These are phyloP conservation scores for Lichtheimia ornata DNA, from an alignment of 371 early-diverging fungal genomes.

Conservation along the genomic window DNA sequence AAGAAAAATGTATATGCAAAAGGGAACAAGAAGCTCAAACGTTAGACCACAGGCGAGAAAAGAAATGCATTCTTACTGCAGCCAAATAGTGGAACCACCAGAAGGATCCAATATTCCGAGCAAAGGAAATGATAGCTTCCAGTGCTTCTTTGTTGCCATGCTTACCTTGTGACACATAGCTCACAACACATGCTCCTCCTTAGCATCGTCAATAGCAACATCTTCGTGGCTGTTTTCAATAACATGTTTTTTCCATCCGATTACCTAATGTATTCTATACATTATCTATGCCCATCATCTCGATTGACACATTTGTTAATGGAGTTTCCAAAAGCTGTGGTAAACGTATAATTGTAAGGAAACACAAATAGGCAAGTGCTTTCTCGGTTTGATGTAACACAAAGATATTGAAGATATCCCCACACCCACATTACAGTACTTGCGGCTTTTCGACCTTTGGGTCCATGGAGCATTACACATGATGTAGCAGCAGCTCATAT, in stretches of 20 bases:
- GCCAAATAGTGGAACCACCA: slow-evolving; percentile 10
- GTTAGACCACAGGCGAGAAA: neutral
- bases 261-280: neutral
- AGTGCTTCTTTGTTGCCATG: slow-evolving; percentile 3
- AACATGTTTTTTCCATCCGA: neutral
- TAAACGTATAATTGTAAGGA: neutral
- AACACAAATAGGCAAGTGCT: neutral
- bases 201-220: neutral
- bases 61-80: slow-evolving; percentile 10
- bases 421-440: too few species aligned
- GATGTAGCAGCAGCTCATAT: neutral
- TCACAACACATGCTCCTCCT: neutral
- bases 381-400: neutral
- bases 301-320: neutral
- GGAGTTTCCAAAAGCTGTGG: neutral
- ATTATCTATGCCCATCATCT: neutral
- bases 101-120: slow-evolving; percentile 7
- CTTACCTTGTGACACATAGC: neutral
- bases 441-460: too few species aligned
- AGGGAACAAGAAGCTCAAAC: neutral
- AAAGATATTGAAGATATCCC: too few species aligned
- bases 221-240: neutral
- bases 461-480: neutral
- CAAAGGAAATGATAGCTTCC: slow-evolving; percentile 1
- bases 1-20: neutral